These are phyloP conservation scores for Mycosphaerella arachidis DNA, from an alignment of 2,329 filamentous ascomycete species.

Conservation along the genomic window DNA sequence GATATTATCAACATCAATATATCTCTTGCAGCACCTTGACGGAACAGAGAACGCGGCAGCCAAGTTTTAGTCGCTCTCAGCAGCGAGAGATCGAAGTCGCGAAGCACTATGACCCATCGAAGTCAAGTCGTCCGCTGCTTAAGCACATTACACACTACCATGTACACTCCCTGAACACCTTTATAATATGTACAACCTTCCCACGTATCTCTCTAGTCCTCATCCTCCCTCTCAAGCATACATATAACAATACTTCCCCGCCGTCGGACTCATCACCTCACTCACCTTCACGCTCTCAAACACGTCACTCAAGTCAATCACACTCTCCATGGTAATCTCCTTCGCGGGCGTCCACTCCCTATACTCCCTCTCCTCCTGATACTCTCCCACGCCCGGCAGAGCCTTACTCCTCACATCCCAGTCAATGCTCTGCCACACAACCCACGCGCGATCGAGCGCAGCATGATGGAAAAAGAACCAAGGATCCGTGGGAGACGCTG, in stretches of 20 bases:
- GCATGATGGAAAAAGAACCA: conserved; percentile 47
- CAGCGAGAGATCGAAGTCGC: too few species aligned
- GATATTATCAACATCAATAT: too few species aligned
- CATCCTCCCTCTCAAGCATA: neutral
- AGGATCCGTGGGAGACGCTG: conserved; percentile 43
- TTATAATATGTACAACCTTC: too few species aligned
- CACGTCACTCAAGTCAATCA: neutral
- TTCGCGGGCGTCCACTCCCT: neutral
- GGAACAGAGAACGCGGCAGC: too few species aligned
- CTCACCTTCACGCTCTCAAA: neutral
- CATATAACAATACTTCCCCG: neutral
- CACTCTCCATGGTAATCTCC: neutral
- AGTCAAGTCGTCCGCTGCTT: too few species aligned
- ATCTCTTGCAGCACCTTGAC: too few species aligned
- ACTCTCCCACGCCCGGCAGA: neutral
- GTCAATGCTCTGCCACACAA: conserved; percentile 48
- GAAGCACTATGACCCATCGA: too few species aligned
- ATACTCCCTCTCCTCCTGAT: neutral
- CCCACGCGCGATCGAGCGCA: conserved; percentile 41
- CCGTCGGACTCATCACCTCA: neutral
- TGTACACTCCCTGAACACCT: too few species aligned
- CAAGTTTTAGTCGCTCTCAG: too few species aligned
- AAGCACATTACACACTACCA: too few species aligned
- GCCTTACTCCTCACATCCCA: conserved; percentile 27
- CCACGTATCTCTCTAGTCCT: too few species aligned